Conservation (phyloP, 2,329 filamentous ascomycete species). For the Xylaria sp. region DNA sequence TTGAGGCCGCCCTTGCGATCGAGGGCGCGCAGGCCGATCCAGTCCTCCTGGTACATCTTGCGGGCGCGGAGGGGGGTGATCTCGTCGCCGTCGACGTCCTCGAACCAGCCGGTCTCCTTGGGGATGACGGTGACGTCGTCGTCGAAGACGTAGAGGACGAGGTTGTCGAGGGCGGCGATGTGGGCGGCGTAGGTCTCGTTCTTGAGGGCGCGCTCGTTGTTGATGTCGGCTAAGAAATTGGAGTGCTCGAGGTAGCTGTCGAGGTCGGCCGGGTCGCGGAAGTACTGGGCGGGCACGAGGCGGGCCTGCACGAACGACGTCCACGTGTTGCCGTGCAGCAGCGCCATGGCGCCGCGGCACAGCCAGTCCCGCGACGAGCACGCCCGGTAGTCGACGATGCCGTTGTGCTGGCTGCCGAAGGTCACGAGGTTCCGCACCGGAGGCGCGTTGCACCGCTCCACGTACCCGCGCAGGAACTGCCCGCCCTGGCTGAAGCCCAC, state of each 20-base stretch:
- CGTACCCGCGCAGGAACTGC: constrained; percentile 90
- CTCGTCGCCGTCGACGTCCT: constrained; percentile 79
- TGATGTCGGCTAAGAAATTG: constrained; percentile 94
- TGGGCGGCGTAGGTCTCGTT: constrained; percentile 78
- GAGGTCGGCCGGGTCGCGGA: constrained; percentile 75
- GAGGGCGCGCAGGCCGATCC: constrained; percentile 84
- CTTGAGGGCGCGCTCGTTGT: constrained; percentile 85
- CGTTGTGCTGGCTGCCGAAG: constrained; percentile 91
- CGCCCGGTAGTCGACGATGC: constrained; percentile 82
- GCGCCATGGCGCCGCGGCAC: constrained; percentile 80
- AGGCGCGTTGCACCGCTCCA: constrained; percentile 85
- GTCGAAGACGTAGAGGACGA: constrained; percentile 90
- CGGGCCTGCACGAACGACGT: constrained; percentile 77
- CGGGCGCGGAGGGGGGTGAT: constrained; percentile 75
- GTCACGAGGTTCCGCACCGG: constrained; percentile 83
- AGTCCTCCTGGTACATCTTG: constrained; percentile 86
- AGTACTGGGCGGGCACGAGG: constrained; percentile 95
- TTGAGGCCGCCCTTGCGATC: constrained; percentile 82
- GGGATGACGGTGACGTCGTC: constrained; percentile 88
- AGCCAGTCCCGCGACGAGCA: constrained; percentile 80
- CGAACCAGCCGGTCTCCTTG: constrained; percentile 91
- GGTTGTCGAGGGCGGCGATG: constrained; percentile 74
- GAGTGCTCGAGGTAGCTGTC: constrained; percentile 80
- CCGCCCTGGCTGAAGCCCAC: constrained; percentile 96
- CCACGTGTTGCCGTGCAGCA: constrained; percentile 86